Evolutionary conservation across 2,329 filamentous ascomycete genomes (phyloP).

Genomic region (Ophiosphaerella narmari): DNA sequence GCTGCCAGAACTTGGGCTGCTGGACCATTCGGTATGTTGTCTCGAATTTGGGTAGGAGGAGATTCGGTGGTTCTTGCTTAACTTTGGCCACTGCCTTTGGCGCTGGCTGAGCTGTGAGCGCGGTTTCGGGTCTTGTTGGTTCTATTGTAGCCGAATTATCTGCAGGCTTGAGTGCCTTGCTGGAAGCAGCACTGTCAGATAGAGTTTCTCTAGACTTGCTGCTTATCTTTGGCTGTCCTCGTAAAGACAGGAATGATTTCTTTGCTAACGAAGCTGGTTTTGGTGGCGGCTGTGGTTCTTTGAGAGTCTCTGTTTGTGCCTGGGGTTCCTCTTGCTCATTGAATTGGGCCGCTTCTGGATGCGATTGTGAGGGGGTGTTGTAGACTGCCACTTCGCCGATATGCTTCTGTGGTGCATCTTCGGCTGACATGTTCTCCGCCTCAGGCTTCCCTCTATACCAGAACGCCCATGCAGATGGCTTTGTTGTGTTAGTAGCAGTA

Average conservation of each 20-base stretch:
- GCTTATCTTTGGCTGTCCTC: slow-evolving; percentile 37
- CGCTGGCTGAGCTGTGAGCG: slow-evolving; percentile 31
- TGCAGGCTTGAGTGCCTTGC: slow-evolving; percentile 45
- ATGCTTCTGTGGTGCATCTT: slow-evolving; percentile 61
- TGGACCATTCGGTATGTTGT: slow-evolving; percentile 64
- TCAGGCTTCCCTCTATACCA: slow-evolving; percentile 68
- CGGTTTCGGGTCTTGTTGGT: slow-evolving; percentile 31
- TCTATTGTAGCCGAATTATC: slow-evolving; percentile 33
- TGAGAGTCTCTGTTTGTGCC: slow-evolving; percentile 22
- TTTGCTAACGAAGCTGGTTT: slow-evolving; percentile 29
- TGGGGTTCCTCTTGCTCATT: slow-evolving; percentile 48
- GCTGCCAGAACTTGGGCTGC: slow-evolving; percentile 52
- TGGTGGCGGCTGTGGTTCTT: slow-evolving; percentile 18
- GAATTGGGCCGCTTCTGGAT: slow-evolving; percentile 57
- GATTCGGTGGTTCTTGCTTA: slow-evolving; percentile 57
- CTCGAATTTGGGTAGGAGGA: slow-evolving; percentile 71
- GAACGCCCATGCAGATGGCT: slow-evolving; percentile 75
- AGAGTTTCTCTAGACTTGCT: slow-evolving; percentile 20
- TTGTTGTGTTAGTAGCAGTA: slow-evolving; percentile 48
- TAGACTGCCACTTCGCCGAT: slow-evolving; percentile 57
- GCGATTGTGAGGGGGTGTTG: slow-evolving; percentile 55
- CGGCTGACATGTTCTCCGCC: slow-evolving; percentile 59
- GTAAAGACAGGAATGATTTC: slow-evolving; percentile 37
- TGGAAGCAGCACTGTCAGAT: slow-evolving; percentile 29
- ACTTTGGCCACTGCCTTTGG: slow-evolving; percentile 27